phyloP scores from a whole-genome alignment of 306 rosid genomes.

The Notholithocarpus densiflorus region DNA sequence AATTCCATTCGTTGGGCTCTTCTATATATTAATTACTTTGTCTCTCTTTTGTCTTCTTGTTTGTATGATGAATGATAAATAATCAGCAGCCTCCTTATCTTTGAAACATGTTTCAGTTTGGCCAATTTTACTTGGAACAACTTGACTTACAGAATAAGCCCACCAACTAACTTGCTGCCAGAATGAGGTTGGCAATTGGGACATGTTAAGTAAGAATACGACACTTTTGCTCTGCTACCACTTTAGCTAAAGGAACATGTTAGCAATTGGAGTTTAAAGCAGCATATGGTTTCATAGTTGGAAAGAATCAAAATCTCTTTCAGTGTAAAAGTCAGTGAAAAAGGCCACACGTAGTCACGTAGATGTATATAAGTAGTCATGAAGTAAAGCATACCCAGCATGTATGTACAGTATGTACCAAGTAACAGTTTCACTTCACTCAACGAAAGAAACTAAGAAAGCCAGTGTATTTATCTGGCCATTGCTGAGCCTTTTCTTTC shows the following conservation, averaged over 20 bases:
- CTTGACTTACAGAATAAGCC: not conserved
- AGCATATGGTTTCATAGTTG: not conserved
- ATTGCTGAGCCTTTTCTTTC: not conserved
- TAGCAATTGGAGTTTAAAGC: not conserved
- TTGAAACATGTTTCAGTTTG: not conserved
- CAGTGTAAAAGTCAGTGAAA: constrained; percentile 34
- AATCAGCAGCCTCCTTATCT: not conserved
- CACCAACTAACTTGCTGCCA: not conserved
- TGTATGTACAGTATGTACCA: constrained; percentile 32
- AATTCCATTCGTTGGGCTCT: too few species aligned
- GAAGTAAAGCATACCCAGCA: constrained; percentile 31
- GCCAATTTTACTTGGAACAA: not conserved
- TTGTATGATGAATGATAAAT: not conserved
- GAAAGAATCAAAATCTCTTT: constrained; percentile 22
- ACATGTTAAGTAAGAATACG: too few species aligned
- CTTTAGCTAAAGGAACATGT: not conserved
- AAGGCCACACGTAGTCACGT: not conserved
- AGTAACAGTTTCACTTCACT: constrained; percentile 26
- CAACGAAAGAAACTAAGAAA: not conserved
- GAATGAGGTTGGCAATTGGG: too few species aligned
- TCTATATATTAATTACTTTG: not conserved
- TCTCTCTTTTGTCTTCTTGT: not conserved
- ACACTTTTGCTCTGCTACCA: not conserved
- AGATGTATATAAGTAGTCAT: constrained; percentile 15
- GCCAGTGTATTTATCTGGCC: not conserved